A percentile compares a stretch with the other conserved stretches of the same genome.
phyloP scores from a whole-genome alignment of 2,329 filamentous ascomycete genomes.

The Colletotrichum sp. region DNA sequence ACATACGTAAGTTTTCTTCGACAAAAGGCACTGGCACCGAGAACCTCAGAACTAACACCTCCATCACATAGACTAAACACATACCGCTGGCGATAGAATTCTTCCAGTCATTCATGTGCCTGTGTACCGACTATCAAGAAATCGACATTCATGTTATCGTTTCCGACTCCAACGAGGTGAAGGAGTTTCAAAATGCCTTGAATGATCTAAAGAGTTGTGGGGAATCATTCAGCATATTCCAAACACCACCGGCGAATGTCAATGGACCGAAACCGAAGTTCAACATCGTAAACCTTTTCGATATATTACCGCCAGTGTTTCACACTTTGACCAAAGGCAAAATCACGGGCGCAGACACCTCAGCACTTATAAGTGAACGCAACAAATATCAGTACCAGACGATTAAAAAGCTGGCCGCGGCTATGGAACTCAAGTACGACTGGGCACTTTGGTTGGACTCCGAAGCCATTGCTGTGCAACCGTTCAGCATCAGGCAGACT shows the following conservation, averaged over 20 bases:
- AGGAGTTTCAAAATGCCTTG: neutral
- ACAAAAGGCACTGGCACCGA: neutral
- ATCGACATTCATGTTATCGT: neutral
- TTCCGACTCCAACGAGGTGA: neutral
- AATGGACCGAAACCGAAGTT: neutral
- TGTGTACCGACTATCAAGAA: conserved; percentile 6
- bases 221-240: neutral
- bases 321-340: neutral
- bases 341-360: neutral
- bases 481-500: neutral
- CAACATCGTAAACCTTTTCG: neutral
- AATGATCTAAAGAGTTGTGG: neutral
- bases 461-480: conserved; percentile 5
- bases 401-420: conserved; percentile 9
- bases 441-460: conserved; percentile 14
- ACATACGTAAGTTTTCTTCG: neutral
- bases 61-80: neutral
- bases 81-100: neutral
- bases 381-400: conserved; percentile 8
- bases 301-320: neutral
- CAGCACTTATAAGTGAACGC: neutral
- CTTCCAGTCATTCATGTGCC: conserved; percentile 7
- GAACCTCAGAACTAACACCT: neutral
- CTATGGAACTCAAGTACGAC: neutral
- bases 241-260: neutral